phyloP scores from a whole-genome alignment of 352 stramenopile genomes.

The Pythium sukuiense region DNA sequence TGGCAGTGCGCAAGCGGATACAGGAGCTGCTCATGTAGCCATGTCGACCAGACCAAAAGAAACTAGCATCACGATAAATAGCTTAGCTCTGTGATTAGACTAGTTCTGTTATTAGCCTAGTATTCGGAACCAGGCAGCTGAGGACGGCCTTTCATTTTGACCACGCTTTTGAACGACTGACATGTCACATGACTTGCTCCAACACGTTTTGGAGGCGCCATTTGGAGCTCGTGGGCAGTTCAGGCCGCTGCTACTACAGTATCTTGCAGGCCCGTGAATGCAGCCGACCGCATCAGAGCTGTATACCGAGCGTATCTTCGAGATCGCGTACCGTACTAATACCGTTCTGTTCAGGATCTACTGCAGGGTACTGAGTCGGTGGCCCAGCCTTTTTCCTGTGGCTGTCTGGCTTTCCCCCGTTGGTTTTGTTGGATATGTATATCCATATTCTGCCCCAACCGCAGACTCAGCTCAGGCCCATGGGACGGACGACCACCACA shows the following conservation, averaged over 20 bases:
- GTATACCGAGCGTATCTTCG: neutral
- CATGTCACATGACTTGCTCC: neutral
- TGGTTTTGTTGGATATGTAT: neutral
- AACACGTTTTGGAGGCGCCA: neutral
- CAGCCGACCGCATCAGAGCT: neutral
- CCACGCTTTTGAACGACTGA: neutral
- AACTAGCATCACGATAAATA: no score
- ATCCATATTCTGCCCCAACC: slow-evolving; percentile 4
- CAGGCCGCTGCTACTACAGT: no score
- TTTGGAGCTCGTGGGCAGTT: no score
- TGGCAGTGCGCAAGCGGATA: slow-evolving; percentile 25
- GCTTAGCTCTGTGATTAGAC: no score
- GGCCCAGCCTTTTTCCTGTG: neutral
- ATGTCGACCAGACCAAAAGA: neutral
- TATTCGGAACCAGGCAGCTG: neutral
- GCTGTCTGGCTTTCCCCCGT: slow-evolving; percentile 7
- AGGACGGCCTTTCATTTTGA: neutral
- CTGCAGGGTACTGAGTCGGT: neutral
- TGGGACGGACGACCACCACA: slow-evolving; percentile 23
- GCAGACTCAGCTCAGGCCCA: slow-evolving; percentile 7
- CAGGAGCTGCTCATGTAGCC: slow-evolving; percentile 22
- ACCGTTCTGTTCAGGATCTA: neutral
- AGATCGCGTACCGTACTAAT: no score
- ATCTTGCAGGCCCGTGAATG: no score
- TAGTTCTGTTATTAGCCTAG: neutral